Evolutionary conservation across 805 yeast genomes (phyloP).

Genomic region (Starmerella lactis-condensi): DNA sequence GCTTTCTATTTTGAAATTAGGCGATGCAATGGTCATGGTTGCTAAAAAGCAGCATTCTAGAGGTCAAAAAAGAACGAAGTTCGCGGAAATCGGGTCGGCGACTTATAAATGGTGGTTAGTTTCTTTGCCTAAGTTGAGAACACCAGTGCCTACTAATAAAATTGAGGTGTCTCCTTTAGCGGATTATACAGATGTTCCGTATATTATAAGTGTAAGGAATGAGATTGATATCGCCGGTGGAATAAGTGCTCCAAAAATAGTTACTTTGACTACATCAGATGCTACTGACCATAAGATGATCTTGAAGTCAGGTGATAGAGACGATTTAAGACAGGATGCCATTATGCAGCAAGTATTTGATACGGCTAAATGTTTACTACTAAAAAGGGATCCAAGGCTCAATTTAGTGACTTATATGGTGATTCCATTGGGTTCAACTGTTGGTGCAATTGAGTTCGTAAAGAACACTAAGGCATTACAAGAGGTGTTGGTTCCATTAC

Average conservation of each 20-base stretch:
- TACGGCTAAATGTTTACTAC: slow-evolving; percentile 47
- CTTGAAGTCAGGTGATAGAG: slow-evolving; percentile 60
- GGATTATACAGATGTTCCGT: slow-evolving; percentile 31
- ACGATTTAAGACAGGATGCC: slow-evolving; percentile 87
- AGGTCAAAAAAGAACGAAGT: too few species aligned
- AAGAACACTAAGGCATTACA: slow-evolving; percentile 51
- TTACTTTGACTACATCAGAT: slow-evolving; percentile 34
- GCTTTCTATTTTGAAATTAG: too few species aligned
- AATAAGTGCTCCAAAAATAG: slow-evolving; percentile 69
- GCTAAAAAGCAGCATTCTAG: too few species aligned
- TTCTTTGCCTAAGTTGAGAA: slow-evolving; percentile 25
- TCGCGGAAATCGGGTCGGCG: too few species aligned
- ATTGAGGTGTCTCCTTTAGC: slow-evolving; percentile 29
- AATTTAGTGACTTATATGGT: slow-evolving; percentile 71
- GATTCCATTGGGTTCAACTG: slow-evolving; percentile 67
- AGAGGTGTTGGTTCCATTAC: slow-evolving; percentile 50
- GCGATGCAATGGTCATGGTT: too few species aligned
- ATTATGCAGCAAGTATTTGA: slow-evolving; percentile 95
- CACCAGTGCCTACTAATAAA: slow-evolving; percentile 53
- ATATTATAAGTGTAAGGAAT: slow-evolving; percentile 30
- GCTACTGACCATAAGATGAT: slow-evolving; percentile 45
- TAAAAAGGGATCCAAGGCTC: background rate
- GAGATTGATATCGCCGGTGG: slow-evolving; percentile 61
- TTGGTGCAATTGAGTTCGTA: slow-evolving; percentile 85
- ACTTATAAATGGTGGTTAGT: slow-evolving; percentile 42